Base-by-base conservation (phyloP, 1,139 yeast species). In the Candida sanyaensis region DNA sequence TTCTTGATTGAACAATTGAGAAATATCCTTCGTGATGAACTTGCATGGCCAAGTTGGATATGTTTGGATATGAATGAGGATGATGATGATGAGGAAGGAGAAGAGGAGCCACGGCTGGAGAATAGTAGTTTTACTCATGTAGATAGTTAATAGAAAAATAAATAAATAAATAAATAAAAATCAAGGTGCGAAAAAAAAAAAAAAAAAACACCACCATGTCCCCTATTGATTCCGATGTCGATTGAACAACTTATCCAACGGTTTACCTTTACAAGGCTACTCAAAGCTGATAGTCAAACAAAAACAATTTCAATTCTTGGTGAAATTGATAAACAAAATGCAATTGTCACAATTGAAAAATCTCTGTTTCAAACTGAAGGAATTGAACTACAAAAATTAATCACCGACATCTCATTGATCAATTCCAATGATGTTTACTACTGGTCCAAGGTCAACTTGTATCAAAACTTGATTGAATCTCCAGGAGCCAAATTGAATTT, bases 21-120 rank as follows among this genome's bases (percentile, higher is more conserved):
- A 49, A 78, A 78, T 31, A 66, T 92, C 29, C 68, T 92, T 3
- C 70, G 96, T 46, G 91, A 87, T 49, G 99, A 93, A 62, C 69
- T 92, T 5, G 97, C 96, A 6, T 93, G 98, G 98, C 99, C 99
- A 1, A 88, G 96, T 42, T 95, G 98, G 98, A 78, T 93, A 23
- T 89, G 96, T 48, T 68, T 90, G 24, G 95, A 89, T 61, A 68
- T 88, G 56, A 68, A 65, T 48, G 79, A 71, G 0, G 73, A 71
- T 3, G 64, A 61, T n/a, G 65, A 59, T 3, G 74, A 63, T 7
- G 70, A 63, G 0, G 68, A 61, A 2, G 63, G 61, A 5, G 63
- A 55, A 6, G 61, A 53, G 7, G 49, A 44, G 6, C 36, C 31
- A 7, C 28, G 11, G 7, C 28, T 23, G 28, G 11, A 37, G 38